These are phyloP conservation scores for Gossypium laxum DNA, from an alignment of 441 rosid species.

Conservation along the genomic window DNA sequence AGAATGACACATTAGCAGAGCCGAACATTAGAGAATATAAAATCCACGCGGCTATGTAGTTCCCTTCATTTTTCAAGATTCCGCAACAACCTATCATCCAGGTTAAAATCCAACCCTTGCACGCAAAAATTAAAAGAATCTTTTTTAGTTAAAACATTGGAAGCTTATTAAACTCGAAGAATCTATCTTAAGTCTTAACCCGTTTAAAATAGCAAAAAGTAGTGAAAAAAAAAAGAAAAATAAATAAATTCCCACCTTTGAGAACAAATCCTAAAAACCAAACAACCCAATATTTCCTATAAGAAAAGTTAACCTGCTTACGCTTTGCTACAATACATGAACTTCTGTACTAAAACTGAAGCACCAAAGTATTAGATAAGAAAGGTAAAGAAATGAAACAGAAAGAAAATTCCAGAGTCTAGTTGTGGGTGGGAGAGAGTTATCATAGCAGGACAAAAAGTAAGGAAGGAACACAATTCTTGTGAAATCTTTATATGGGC, in stretches of 20 bases:
- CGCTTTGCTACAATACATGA: background rate
- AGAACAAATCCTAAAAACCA: background rate
- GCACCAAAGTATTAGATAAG: background rate
- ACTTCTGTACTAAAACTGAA: background rate
- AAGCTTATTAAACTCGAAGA: background rate
- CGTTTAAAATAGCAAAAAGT: background rate
- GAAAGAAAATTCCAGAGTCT: slow-evolving; percentile 14
- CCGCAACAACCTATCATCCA: background rate
- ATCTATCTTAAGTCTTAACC: background rate
- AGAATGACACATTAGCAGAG: background rate
- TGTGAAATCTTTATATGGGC: slow-evolving; percentile 53
- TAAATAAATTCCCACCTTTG: background rate
- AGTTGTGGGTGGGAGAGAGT: slow-evolving; percentile 18
- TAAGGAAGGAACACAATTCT: slow-evolving; percentile 38
- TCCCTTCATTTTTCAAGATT: background rate
- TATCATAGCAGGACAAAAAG: slow-evolving; percentile 29
- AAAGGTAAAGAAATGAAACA: background rate
- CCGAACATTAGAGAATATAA: background rate
- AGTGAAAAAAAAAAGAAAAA: background rate
- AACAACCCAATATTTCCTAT: background rate
- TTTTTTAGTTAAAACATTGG: background rate
- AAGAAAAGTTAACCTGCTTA: background rate
- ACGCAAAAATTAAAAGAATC: background rate
- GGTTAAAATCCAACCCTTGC: background rate
- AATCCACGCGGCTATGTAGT: background rate